These are phyloP conservation scores for Chaetomiaceae sp. DNA, from an alignment of 2,329 filamentous ascomycete species.

Conservation along the genomic window DNA sequence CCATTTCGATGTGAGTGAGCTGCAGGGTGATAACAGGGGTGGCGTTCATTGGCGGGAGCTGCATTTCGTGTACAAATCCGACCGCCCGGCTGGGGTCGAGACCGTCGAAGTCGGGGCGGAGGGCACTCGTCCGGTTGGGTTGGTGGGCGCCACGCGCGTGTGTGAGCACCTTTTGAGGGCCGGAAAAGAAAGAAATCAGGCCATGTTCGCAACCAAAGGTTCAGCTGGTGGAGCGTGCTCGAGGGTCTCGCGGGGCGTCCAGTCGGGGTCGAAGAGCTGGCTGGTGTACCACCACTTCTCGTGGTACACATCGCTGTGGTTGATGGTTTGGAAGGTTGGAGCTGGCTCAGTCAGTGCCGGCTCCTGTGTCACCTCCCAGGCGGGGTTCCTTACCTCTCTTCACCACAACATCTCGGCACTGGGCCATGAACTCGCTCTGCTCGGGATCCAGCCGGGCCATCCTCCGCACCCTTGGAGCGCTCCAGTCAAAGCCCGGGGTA, in stretches of 20 bases:
- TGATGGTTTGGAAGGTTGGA: constrained; percentile 20
- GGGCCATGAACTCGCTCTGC: constrained; percentile 26
- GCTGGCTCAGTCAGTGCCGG: constrained; percentile 9
- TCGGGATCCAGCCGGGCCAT: constrained; percentile 28
- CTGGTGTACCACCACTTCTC: constrained; percentile 27
- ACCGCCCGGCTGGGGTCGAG: constrained; percentile 14
- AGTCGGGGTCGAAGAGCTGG: constrained; percentile 28
- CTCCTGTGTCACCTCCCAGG: background rate
- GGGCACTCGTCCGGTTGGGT: constrained; percentile 14
- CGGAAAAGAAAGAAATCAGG: constrained; percentile 14
- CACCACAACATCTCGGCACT: constrained; percentile 25
- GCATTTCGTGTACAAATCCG: constrained; percentile 25
- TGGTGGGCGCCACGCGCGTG: constrained; percentile 5
- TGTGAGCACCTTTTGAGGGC: constrained; percentile 1
- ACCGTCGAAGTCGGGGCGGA: constrained; percentile 21
- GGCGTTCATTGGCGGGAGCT: constrained; percentile 22
- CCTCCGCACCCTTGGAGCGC: constrained; percentile 19
- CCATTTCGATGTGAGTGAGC: constrained; percentile 15
- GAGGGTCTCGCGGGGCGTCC: constrained; percentile 26
- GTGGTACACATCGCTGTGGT: constrained; percentile 25
- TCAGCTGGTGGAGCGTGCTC: constrained; percentile 25
- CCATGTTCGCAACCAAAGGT: constrained; percentile 14
- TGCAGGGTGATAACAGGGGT: constrained; percentile 25
- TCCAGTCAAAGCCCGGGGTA: constrained; percentile 25
- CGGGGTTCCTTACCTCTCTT: constrained; percentile 20